Evolutionary conservation across 192 early-diverging fungal genomes (phyloP).

Genomic region (Coemansia sp.): DNA sequence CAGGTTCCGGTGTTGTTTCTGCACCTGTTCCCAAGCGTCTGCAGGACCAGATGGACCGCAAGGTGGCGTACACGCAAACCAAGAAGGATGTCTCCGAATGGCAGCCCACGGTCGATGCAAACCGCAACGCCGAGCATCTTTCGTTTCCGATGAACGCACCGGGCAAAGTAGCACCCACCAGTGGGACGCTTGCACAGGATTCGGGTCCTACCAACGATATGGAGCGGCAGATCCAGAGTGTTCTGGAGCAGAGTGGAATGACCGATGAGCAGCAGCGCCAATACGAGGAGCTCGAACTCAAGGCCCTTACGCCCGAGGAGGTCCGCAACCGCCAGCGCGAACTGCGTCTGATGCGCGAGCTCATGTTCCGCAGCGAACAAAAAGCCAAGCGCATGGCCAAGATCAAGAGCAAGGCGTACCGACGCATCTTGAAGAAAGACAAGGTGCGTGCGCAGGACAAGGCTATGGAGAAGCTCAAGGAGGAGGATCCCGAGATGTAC

Average conservation of each 20-base stretch:
- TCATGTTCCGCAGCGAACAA: slow-evolving; percentile 91
- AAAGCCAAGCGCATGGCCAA: slow-evolving; percentile 91
- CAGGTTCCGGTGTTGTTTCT: slow-evolving; percentile 52
- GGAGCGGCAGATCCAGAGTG: slow-evolving; percentile 75
- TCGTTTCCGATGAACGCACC: slow-evolving; percentile 57
- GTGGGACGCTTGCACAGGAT: slow-evolving; percentile 10
- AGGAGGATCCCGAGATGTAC: slow-evolving; percentile 67
- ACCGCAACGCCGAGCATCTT: slow-evolving; percentile 83
- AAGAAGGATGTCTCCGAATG: slow-evolving; percentile 85
- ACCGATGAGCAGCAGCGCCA: slow-evolving; percentile 74
- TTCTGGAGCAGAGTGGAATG: slow-evolving; percentile 72
- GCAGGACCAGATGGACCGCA: slow-evolving; percentile 82
- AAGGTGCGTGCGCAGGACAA: slow-evolving; percentile 62
- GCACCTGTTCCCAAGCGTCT: slow-evolving; percentile 81
- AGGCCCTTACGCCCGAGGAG: slow-evolving; percentile 81
- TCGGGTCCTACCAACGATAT: slow-evolving; percentile 56
- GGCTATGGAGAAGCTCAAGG: slow-evolving; percentile 64
- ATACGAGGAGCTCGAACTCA: slow-evolving; percentile 84
- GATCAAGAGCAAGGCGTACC: slow-evolving; percentile 97
- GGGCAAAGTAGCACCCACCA: slow-evolving; percentile 7
- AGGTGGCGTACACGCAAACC: slow-evolving; percentile 80
- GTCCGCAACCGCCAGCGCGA: slow-evolving; percentile 72
- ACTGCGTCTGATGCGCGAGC: slow-evolving; percentile 85
- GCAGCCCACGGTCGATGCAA: slow-evolving; percentile 77
- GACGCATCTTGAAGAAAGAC: slow-evolving; percentile 83